Conservation (phyloP, 371 early-diverging fungal species). For the Rhizomucor pusillus region DNA sequence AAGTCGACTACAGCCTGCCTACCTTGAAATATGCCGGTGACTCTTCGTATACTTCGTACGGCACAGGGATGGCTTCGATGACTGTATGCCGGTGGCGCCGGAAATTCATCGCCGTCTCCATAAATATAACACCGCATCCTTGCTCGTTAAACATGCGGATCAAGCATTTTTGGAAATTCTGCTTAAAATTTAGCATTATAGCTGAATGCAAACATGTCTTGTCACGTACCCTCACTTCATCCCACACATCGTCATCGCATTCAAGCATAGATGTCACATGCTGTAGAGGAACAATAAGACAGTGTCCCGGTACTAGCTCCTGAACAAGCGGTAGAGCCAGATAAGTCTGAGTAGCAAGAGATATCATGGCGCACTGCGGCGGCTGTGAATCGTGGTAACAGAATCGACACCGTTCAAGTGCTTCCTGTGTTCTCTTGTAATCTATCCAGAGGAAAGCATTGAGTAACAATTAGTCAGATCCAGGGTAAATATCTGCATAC, state of each 20-base stretch:
- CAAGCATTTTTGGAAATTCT: slow-evolving; percentile 94
- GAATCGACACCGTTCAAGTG: slow-evolving; percentile 68
- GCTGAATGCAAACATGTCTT: slow-evolving; percentile 4
- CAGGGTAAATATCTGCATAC: slow-evolving; percentile 22
- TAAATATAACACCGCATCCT: slow-evolving; percentile 75
- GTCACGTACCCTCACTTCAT: slow-evolving; percentile 75
- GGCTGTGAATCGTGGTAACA: slow-evolving; percentile 69
- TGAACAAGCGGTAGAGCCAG: slow-evolving; percentile 75
- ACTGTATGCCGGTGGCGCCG: slow-evolving; percentile 77
- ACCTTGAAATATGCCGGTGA: slow-evolving; percentile 85
- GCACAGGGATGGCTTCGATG: slow-evolving; percentile 92
- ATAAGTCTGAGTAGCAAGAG: slow-evolving; percentile 77
- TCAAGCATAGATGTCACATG: slow-evolving; percentile 82
- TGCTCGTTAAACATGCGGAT: slow-evolving; percentile 79
- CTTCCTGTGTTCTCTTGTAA: slow-evolving; percentile 64
- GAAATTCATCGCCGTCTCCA: slow-evolving; percentile 82
- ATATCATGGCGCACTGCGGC: slow-evolving; percentile 74
- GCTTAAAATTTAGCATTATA: neutral
- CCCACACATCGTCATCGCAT: slow-evolving; percentile 91
- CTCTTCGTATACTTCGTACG: slow-evolving; percentile 69
- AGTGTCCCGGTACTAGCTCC: slow-evolving; percentile 83
- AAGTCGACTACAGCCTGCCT: too few species aligned
- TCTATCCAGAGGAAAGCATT: slow-evolving; percentile 32
- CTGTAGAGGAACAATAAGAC: slow-evolving; percentile 86
- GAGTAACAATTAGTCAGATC: neutral